These are phyloP conservation scores for Podila verticillata DNA, from an alignment of 192 early-diverging fungal genomes.

Conservation along the genomic window DNA sequence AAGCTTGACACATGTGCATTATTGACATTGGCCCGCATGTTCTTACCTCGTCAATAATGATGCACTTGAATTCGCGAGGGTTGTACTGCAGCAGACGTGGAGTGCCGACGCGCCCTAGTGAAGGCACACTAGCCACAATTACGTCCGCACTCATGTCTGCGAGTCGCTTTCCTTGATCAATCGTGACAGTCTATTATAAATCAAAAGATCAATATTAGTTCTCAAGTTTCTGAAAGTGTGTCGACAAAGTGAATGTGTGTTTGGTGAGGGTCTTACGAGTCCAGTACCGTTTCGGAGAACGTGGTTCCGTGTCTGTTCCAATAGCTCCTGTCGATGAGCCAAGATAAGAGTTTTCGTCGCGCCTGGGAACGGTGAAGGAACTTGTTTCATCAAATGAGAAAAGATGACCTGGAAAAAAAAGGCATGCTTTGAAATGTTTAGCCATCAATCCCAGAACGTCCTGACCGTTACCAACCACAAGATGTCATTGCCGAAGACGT, in stretches of 20 bases:
- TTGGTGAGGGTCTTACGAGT: conserved; percentile 50
- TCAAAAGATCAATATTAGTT: not conserved
- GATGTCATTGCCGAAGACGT: not conserved
- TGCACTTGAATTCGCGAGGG: conserved; percentile 82
- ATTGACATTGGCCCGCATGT: not conserved
- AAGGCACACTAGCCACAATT: conserved; percentile 81
- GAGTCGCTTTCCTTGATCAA: conserved; percentile 72
- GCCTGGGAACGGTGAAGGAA: conserved; percentile 65
- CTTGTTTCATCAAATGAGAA: conserved; percentile 76
- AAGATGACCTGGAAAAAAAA: conserved; percentile 72
- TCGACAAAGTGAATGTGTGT: too few species aligned
- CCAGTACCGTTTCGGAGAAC: conserved; percentile 69
- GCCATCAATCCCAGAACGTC: not conserved
- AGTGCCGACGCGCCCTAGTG: conserved; percentile 66
- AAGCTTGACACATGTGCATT: not conserved
- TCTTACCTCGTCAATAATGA: conserved; percentile 85
- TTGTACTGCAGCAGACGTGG: conserved; percentile 71
- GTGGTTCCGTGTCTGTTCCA: conserved; percentile 81
- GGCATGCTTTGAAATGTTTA: not conserved
- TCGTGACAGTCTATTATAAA: conserved; percentile 56
- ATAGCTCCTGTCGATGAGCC: conserved; percentile 89
- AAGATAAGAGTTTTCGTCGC: conserved; percentile 86
- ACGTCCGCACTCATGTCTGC: conserved; percentile 73
- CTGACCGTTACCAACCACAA: not conserved
- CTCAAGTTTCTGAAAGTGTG: too few species aligned